Evolutionary conservation across 176 grass and related monocot genomes (phyloP).

Genomic region (Cenchrus fungigraminus): DNA sequence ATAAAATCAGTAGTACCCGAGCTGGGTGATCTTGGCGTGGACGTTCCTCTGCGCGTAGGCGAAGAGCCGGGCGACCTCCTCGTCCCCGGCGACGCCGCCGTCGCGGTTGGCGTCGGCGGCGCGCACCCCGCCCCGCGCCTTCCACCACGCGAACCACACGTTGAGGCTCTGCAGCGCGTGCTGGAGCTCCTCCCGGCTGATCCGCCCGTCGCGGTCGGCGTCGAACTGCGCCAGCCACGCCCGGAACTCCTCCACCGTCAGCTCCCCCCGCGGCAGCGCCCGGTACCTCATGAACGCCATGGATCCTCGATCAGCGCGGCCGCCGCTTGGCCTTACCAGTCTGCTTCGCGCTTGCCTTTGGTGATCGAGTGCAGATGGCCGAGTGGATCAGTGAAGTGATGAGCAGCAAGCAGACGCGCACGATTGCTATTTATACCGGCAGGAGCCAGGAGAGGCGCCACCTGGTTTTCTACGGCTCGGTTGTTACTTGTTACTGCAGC

Average conservation of each 20-base stretch:
- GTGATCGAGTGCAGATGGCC: background rate
- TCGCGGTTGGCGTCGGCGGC: constrained; percentile 56
- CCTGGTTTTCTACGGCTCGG: background rate
- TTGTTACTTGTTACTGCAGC: background rate
- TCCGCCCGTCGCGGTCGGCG: constrained; percentile 57
- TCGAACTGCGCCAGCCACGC: constrained; percentile 87
- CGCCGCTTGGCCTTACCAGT: background rate
- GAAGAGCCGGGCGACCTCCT: constrained; percentile 51
- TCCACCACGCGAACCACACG: constrained; percentile 76
- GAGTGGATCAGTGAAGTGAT: background rate
- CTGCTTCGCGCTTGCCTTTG: background rate
- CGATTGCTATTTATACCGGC: background rate
- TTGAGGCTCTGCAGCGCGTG: constrained; percentile 62
- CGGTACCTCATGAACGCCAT: constrained; percentile 66
- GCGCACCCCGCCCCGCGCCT: constrained; percentile 57
- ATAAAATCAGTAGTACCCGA: constrained; percentile 20
- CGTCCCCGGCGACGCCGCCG: constrained; percentile 46
- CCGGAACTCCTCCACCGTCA: constrained; percentile 69
- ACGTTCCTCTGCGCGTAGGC: constrained; percentile 62
- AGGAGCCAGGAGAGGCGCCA: background rate
- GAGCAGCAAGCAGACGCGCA: background rate
- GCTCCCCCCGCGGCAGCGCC: constrained; percentile 61
- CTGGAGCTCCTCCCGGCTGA: constrained; percentile 69
- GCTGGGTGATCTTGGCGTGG: constrained; percentile 63
- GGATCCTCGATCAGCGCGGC: background rate